Evolutionary conservation across 2,329 filamentous ascomycete genomes (phyloP).

Genomic region (Stagonosporopsis chrysanthemi): DNA sequence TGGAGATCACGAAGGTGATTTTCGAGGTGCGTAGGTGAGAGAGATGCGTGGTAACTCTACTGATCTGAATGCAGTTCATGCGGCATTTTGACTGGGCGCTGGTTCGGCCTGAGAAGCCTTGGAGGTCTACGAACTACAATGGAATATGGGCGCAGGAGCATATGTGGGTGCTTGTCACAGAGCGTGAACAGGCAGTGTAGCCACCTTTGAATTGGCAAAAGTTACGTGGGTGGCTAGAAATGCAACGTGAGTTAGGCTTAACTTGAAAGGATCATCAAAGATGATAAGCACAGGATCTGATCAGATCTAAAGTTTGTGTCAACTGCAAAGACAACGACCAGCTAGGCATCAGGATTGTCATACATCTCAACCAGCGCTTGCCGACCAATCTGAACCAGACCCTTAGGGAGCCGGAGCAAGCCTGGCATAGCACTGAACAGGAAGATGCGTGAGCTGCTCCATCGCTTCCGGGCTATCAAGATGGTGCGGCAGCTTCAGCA

Average conservation of each 20-base stretch:
- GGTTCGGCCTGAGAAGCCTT: constrained; percentile 30
- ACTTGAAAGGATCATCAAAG: too few species aligned
- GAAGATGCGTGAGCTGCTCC: constrained; percentile 40
- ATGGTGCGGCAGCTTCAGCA: constrained; percentile 28
- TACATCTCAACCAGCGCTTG: neutral
- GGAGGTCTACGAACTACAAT: constrained; percentile 27
- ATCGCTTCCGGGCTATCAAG: constrained; percentile 28
- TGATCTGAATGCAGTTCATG: constrained; percentile 20
- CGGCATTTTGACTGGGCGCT: constrained; percentile 37
- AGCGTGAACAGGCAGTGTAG: constrained; percentile 11
- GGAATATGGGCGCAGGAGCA: constrained; percentile 32
- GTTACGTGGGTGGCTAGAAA: too few species aligned
- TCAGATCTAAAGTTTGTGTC: neutral
- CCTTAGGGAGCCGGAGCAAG: neutral
- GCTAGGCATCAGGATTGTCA: neutral
- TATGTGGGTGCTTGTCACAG: constrained; percentile 33
- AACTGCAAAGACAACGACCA: neutral
- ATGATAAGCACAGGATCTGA: too few species aligned
- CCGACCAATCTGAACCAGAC: neutral
- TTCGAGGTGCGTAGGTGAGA: constrained; percentile 49
- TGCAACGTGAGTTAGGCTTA: too few species aligned
- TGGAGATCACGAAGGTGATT: constrained; percentile 47
- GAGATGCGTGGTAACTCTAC: neutral
- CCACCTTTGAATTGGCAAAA: neutral
- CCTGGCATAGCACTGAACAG: constrained; percentile 36